phyloP scores from a whole-genome alignment of 805 yeast species.

The Hanseniaspora opuntiae region DNA sequence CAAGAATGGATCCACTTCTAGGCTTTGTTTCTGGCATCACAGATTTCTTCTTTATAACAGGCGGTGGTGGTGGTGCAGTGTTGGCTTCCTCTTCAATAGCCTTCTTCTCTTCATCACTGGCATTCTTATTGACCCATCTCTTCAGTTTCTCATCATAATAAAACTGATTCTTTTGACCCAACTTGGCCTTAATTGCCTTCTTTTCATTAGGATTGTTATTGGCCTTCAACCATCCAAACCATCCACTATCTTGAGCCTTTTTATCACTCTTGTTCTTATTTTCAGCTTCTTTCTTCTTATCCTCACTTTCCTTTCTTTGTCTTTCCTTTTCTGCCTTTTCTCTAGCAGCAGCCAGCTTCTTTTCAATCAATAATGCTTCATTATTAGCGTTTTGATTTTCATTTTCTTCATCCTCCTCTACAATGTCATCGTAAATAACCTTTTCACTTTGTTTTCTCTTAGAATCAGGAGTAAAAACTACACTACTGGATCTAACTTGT shows the following conservation, averaged over 20 bases:
- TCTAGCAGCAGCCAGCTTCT: constrained; percentile 18
- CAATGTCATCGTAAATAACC: constrained; percentile 15
- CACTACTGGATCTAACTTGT: constrained; percentile 15
- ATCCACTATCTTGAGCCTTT: constrained; percentile 21
- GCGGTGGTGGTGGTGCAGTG: constrained; percentile 48
- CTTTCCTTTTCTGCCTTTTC: constrained; percentile 18
- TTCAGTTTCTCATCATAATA: constrained; percentile 70
- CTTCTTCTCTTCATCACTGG: constrained; percentile 50
- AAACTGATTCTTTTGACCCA: constrained; percentile 66
- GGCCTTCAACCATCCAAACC: constrained; percentile 50
- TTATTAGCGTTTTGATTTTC: constrained; percentile 13
- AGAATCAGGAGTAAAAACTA: constrained; percentile 11
- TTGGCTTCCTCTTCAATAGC: constrained; percentile 51
- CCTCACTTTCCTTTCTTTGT: constrained; percentile 13
- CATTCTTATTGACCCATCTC: constrained; percentile 72
- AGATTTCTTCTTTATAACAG: constrained; percentile 29
- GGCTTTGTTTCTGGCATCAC: constrained; percentile 26
- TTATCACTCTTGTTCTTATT: constrained; percentile 18
- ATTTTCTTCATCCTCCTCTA: constrained; percentile 24
- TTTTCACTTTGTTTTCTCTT: constrained; percentile 7
- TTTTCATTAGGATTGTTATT: constrained; percentile 46
- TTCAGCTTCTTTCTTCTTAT: constrained; percentile 16
- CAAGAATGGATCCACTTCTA: constrained; percentile 26
- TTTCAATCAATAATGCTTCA: constrained; percentile 15
- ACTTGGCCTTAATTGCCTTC: constrained; percentile 67